Conservation (phyloP, 441 rosid genomes). For the Populus tomentosa region DNA sequence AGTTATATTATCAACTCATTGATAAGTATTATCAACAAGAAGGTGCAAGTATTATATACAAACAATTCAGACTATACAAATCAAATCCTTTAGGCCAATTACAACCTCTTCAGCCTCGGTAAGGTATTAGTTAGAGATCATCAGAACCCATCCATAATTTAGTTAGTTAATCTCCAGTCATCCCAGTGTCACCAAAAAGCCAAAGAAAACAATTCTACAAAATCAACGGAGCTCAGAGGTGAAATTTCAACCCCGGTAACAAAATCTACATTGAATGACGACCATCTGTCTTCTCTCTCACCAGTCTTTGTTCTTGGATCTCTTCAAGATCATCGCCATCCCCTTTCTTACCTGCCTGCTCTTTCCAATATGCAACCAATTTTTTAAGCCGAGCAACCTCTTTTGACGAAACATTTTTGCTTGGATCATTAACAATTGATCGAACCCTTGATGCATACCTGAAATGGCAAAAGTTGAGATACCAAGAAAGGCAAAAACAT, state of each 20-base stretch:
- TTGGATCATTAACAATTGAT: conserved; percentile 84
- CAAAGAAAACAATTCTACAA: background rate
- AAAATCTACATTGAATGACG: conserved; percentile 48
- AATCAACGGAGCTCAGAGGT: background rate
- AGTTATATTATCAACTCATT: background rate
- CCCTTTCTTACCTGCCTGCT: conserved; percentile 79
- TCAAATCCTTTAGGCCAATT: background rate
- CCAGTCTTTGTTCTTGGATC: conserved; percentile 57
- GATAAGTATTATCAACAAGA: background rate
- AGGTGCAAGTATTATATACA: background rate
- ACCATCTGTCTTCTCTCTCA: conserved; percentile 45
- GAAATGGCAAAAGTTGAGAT: background rate
- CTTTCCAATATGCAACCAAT: conserved; percentile 81
- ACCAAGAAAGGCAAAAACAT: background rate
- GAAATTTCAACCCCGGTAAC: conserved; percentile 4
- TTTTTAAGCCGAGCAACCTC: conserved; percentile 86
- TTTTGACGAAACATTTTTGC: conserved; percentile 78
- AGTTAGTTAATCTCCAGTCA: background rate
- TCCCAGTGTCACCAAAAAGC: background rate
- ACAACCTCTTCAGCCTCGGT: background rate
- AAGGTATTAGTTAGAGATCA: background rate
- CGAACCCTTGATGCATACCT: conserved; percentile 97
- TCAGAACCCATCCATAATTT: background rate
- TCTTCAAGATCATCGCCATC: conserved; percentile 83
- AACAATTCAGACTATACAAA: conserved; percentile 14